Evolutionary conservation across 2,329 filamentous ascomycete species (phyloP).

Genomic region (Aureobasidium mangrovei): DNA sequence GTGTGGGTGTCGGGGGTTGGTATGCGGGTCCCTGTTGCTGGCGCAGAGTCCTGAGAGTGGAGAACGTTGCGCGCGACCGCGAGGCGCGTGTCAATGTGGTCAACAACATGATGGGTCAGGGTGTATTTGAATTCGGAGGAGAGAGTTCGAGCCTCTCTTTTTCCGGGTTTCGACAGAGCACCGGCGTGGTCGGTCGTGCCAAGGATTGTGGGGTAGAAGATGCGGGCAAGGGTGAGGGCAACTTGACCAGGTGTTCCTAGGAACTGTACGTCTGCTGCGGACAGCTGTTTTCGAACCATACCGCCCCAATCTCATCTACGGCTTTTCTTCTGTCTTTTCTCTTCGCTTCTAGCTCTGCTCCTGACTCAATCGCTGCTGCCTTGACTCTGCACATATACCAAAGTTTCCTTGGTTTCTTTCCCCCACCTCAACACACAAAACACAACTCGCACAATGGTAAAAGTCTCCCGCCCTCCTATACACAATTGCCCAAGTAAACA

Average conservation of each 20-base stretch:
- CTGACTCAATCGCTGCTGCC: not conserved
- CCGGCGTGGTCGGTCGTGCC: not conserved
- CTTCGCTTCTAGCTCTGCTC: too few species aligned
- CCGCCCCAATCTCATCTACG: not conserved
- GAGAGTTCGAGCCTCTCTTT: not conserved
- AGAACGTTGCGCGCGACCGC: not conserved
- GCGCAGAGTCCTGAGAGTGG: not conserved
- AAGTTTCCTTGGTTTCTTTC: not conserved
- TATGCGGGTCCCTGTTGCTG: not conserved
- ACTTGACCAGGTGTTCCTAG: conserved; percentile 10
- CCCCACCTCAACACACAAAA: not conserved
- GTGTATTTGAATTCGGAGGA: not conserved
- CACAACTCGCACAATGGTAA: conserved; percentile 2
- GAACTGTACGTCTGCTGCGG: not conserved
- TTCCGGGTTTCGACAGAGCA: not conserved
- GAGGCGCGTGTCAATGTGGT: not conserved
- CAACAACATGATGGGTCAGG: not conserved
- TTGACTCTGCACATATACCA: not conserved
- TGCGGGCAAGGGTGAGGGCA: not conserved
- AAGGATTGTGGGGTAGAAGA: not conserved
- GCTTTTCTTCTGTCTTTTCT: not conserved
- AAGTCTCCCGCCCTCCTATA: not conserved
- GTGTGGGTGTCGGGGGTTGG: conserved; percentile 8
- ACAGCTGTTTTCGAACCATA: not conserved
- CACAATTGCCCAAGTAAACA: not conserved